These are phyloP conservation scores for Casuarina cunninghamiana DNA, from an alignment of 306 rosid species.

Conservation along the genomic window DNA sequence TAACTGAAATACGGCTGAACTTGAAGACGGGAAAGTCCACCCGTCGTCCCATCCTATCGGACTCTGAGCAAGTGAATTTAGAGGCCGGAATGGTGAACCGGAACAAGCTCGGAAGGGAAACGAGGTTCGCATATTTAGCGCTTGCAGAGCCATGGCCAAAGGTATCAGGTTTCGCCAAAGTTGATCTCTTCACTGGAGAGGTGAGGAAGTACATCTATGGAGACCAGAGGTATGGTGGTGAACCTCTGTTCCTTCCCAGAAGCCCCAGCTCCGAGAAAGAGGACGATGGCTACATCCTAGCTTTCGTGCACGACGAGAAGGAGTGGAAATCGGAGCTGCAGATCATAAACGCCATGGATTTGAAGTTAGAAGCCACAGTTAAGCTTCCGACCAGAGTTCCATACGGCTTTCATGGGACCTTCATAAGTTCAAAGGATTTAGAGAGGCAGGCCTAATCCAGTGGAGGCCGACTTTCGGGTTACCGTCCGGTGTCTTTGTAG, in stretches of 20 bases:
- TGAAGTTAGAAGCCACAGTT: constrained; percentile 74
- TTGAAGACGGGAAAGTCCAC: constrained; percentile 68
- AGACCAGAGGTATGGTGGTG: constrained; percentile 67
- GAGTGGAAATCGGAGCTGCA: constrained; percentile 78
- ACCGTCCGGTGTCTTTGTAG: not conserved
- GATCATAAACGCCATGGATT: constrained; percentile 66
- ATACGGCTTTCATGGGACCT: constrained; percentile 94
- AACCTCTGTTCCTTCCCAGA: constrained; percentile 80
- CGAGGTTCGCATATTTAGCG: constrained; percentile 73
- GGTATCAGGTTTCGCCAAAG: constrained; percentile 90
- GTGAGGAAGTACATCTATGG: constrained; percentile 63
- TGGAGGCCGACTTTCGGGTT: not conserved
- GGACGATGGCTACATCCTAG: constrained; percentile 74
- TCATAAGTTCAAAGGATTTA: constrained; percentile 61
- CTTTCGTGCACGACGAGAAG: constrained; percentile 89
- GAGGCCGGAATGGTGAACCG: constrained; percentile 99
- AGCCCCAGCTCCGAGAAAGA: constrained; percentile 44
- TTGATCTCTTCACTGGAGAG: constrained; percentile 60
- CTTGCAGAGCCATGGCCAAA: constrained; percentile 97
- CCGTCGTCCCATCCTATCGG: constrained; percentile 49
- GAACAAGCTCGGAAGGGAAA: constrained; percentile 65
- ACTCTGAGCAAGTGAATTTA: constrained; percentile 59
- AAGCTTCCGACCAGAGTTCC: constrained; percentile 89
- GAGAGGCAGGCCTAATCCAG: constrained; percentile 48
- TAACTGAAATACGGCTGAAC: constrained; percentile 80